Base-by-base conservation (phyloP, 768 basidiomycete species). In the Holtermannia corniformis region DNA sequence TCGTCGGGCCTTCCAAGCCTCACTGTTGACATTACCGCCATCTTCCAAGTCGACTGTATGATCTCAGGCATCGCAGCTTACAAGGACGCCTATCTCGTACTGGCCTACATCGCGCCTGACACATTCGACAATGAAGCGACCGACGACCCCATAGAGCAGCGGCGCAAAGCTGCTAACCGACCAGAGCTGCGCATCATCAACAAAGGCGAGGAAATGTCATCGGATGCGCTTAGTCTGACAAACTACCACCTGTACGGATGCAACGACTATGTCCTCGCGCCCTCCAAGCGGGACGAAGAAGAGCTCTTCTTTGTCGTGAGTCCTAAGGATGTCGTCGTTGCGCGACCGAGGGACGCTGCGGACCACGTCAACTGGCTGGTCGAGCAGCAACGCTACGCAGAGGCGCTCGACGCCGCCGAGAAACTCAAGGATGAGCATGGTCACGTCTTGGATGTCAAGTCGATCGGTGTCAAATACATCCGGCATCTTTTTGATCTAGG, bases 321-420 rank as follows among this genome's bases (percentile, higher is more conserved):
- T 55, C 95, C 95, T 5, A 79, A 80, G 67, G 89, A 91, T 63
- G 72, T 97, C 24, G 83, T 97, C 41, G 74, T 90, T 5, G 92
- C 90, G n/a, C 80, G 81, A 61, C 83, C 85, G 37, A 77, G 95
- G 54, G 95, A 97, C 75, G 79, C 80, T 66, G 79, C 81, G 61
- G 95, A 99, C 68, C 91, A 92, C 68, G 81, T 99, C 40, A 76
- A 79, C 7, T 99, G 95, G 95, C 74, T 99, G 16, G 84, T 96
- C 11, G 89, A 96, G 66, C 78, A 81, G 60, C 77, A 79, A 67
- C 75, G 82, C 59, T 99, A 88, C 61, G 90, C 93, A 61, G 90
- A 96, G 63, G 95, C 95, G 2, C 74, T 99, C 58, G 79, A 78
- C 10, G 83, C 82, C 54, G 80, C 87, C 11, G 90, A 96, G 73